Percentiles rank a stretch among this genome's conserved stretches.
Evolutionary conservation across 148 eudicot genomes (phyloP).

Genomic region (Nepenthes mirabilis): DNA sequence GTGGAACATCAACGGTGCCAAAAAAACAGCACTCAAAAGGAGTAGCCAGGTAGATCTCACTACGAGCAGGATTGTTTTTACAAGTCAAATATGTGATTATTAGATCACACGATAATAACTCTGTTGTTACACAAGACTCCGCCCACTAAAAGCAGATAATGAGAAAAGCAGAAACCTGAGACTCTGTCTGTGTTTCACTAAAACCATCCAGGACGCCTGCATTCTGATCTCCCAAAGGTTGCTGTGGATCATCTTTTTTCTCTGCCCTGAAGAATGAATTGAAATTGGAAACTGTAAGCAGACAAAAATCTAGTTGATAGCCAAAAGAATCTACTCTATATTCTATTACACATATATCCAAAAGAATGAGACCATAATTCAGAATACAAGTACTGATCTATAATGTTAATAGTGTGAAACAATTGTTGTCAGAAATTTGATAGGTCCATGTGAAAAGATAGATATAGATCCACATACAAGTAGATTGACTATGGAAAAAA

Average conservation of each 20-base stretch:
- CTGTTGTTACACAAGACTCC: too few species aligned
- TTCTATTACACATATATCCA: too few species aligned
- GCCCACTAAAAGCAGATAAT: not conserved
- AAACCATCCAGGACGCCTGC: constrained; percentile 49
- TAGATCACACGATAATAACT: too few species aligned
- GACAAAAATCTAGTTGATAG: not conserved
- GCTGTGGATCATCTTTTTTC: constrained; percentile 28
- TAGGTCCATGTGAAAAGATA: not conserved
- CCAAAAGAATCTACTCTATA: not conserved
- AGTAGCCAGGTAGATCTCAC: too few species aligned
- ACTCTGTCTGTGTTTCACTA: constrained; percentile 94
- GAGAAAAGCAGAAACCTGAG: constrained; percentile 54
- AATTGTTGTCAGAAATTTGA: not conserved
- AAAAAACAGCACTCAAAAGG: too few species aligned
- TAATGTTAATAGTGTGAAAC: too few species aligned
- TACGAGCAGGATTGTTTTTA: too few species aligned
- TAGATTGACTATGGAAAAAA: not conserved
- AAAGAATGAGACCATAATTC: not conserved
- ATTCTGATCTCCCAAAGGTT: constrained; percentile 26
- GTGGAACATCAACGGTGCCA: not conserved
- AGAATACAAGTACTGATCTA: too few species aligned
- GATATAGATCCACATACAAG: not conserved
- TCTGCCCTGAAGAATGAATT: constrained; percentile 33
- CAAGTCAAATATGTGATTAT: too few species aligned
- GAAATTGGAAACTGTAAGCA: too few species aligned